These are phyloP conservation scores for Cetraspora pellucida DNA, from an alignment of 192 early-diverging fungal species.

Conservation along the genomic window DNA sequence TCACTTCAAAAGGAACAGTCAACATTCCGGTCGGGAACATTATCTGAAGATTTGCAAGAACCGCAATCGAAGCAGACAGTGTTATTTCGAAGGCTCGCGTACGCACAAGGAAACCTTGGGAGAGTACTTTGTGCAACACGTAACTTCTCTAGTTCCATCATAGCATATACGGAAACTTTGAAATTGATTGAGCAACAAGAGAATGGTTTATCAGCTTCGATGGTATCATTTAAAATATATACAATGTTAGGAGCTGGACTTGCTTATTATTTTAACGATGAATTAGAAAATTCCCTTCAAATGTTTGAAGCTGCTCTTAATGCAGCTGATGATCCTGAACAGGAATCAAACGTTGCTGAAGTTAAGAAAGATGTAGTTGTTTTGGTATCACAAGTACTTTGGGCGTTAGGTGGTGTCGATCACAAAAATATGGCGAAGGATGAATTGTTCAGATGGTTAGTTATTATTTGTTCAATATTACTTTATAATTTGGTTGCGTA, in stretches of 20 bases:
- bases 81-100: slow-evolving; percentile 40
- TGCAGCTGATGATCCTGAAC: slow-evolving; percentile 44
- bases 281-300: slow-evolving; percentile 67
- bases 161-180: slow-evolving; percentile 51
- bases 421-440: slow-evolving; percentile 79
- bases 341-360: slow-evolving; percentile 27
- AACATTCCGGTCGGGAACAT: slow-evolving; percentile 4
- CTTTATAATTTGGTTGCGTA: not conserved
- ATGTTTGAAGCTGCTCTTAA: slow-evolving; percentile 76
- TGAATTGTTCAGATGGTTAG: slow-evolving; percentile 71
- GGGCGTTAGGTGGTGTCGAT: slow-evolving; percentile 80
- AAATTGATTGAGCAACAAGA: slow-evolving; percentile 31
- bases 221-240: slow-evolving; percentile 39
- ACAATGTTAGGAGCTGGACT: slow-evolving; percentile 67
- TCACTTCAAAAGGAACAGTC: not conserved
- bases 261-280: slow-evolving; percentile 72
- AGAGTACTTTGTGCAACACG: slow-evolving; percentile 67
- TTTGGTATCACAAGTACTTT: slow-evolving; percentile 83
- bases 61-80: not conserved
- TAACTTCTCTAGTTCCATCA: slow-evolving; percentile 61
- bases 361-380: slow-evolving; percentile 70
- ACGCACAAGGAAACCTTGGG: slow-evolving; percentile 65
- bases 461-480: slow-evolving; percentile 23
- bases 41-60: slow-evolving; percentile 31
- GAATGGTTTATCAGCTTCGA: slow-evolving; percentile 20